Evolutionary conservation across 352 stramenopile species (phyloP), one percentile per base, ranked within the genome.

Genomic region (Pythium rishiriense): DNA sequence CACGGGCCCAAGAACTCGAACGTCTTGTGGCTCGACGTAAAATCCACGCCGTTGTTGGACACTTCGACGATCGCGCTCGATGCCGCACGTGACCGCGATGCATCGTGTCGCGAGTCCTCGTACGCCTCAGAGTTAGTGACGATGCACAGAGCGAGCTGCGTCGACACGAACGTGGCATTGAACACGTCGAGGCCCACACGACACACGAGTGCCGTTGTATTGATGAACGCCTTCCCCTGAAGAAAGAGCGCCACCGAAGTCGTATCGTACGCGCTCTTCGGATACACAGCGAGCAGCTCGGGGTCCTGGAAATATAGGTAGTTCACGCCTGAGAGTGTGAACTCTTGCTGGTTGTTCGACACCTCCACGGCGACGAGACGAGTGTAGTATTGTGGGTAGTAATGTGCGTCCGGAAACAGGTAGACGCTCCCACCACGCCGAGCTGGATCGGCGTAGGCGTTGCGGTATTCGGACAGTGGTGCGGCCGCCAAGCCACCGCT

Each of bases 331-430:
- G 70, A 93, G 47, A 93, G 70, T 11, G 94, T 97, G 58, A 95
- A 99, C 58, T 99, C 96, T 66, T 98, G 91, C 14, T 90, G 88
- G 66, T 99, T 99, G 64, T 97, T 98, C 22, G 90, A 97, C 0
- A 98, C 83, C 62, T 99, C 96, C 3, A 99, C 69, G 0, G 81
- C 79, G 6, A 98, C 90, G 10, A 98, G 64, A n/a, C 88, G 87
- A 5, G 76, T 83, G 11, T 83, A 74, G 58, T 96, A 96, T 55
- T 95, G 80, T 1, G 94, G 94, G 61, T 97, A 98, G 53, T 90
- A 85, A 49, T 97, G 83, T 0, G 81, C 75, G 5, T 73, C 68
- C 4, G 89, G 88, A 49, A 97, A 97, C 14, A 98, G 66, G 31
- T 87, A 83, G 4, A 77, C 65, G n/a, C 74, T 92, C 0, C 75